Evolutionary conservation across 495 filamentous ascomycete species (phyloP).

Genomic region (Podospora australis): DNA sequence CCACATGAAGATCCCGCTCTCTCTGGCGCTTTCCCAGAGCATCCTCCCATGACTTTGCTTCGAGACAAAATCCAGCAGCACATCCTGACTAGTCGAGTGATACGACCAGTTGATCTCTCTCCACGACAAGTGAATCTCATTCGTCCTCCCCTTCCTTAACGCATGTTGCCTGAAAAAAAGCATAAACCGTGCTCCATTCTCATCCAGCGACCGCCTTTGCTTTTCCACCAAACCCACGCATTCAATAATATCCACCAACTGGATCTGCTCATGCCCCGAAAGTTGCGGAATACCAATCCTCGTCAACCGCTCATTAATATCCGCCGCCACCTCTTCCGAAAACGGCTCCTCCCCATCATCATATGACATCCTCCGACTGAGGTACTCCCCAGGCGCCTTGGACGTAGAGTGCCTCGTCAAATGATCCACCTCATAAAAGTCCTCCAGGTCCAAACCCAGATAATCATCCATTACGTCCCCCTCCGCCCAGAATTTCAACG

Average conservation of each 20-base stretch:
- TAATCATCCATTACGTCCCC: conserved; percentile 79
- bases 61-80: conserved; percentile 81
- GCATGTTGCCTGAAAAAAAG: conserved; percentile 84
- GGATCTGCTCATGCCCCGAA: conserved; percentile 83
- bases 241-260: conserved; percentile 79
- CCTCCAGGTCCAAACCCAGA: conserved; percentile 61
- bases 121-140: conserved; percentile 72
- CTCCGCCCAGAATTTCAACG: conserved; percentile 74
- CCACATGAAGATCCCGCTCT: conserved; percentile 96
- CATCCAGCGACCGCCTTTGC: conserved; percentile 85
- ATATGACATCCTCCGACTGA: conserved; percentile 29
- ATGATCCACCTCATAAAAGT: conserved; percentile 53
- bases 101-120: conserved; percentile 93
- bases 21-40: conserved; percentile 76
- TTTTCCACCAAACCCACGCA: conserved; percentile 83
- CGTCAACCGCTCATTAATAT: conserved; percentile 73
- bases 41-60: conserved; percentile 69
- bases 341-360: conserved; percentile 57
- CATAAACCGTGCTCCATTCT: conserved; percentile 85
- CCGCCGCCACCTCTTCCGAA: conserved; percentile 62
- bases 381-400: conserved; percentile 20
- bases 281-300: conserved; percentile 71
- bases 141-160: conserved; percentile 58
- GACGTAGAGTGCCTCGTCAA: conserved; percentile 8
- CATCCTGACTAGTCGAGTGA: conserved; percentile 88